These are phyloP conservation scores for Solanum hybrid DNA, from an alignment of 305 asterid genomes.

Conservation along the genomic window DNA sequence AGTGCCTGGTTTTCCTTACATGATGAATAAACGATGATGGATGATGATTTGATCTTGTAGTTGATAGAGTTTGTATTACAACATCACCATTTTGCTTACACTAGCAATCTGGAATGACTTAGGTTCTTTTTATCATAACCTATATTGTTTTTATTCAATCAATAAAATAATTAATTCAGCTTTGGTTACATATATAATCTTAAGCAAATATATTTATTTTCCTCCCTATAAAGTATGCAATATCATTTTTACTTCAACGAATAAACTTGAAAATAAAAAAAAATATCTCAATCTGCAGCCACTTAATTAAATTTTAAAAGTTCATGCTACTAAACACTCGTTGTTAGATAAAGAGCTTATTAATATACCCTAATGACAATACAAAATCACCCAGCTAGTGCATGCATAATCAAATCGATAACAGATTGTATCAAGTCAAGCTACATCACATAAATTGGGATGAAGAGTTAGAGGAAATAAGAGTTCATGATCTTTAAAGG, in stretches of 20 bases:
- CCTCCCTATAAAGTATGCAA: background rate
- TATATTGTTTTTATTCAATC: background rate
- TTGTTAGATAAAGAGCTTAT: background rate
- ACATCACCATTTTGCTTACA: background rate
- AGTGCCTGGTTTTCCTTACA: slow-evolving; percentile 24
- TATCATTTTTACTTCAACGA: background rate
- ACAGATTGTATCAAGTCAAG: background rate
- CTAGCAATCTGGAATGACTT: slow-evolving; percentile 7
- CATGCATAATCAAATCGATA: background rate
- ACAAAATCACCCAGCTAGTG: background rate
- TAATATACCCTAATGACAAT: background rate
- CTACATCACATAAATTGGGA: background rate
- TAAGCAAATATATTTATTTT: background rate
- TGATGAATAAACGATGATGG: slow-evolving; percentile 10
- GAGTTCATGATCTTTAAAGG: background rate
- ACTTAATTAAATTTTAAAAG: background rate
- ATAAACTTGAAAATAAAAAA: background rate
- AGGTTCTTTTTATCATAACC: background rate
- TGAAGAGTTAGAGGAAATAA: no score
- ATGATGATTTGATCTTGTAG: background rate
- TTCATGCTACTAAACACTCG: background rate
- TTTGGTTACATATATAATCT: background rate
- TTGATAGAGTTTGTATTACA: background rate
- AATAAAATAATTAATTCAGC: background rate
- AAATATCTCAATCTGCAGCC: background rate